Conservation (phyloP, 2,329 filamentous ascomycete genomes). For the Fusarium neocosmosporiellum region DNA sequence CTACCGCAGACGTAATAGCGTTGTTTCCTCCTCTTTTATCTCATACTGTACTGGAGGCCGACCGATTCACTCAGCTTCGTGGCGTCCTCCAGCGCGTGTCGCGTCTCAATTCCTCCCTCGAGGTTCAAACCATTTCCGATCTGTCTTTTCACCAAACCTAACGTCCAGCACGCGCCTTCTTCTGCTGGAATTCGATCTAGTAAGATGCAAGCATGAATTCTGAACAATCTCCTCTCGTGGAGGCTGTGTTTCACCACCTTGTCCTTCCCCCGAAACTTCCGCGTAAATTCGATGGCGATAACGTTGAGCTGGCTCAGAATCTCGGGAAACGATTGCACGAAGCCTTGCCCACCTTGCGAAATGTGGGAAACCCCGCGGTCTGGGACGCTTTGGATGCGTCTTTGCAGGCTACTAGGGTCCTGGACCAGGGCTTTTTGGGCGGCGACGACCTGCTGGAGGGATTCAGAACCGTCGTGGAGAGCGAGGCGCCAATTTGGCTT, state of each 20-base stretch:
- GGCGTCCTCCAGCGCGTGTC: neutral
- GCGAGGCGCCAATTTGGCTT: constrained; percentile 13
- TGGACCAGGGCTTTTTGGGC: constrained; percentile 8
- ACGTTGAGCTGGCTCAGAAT: neutral
- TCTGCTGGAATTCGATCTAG: neutral
- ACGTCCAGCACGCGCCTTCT: neutral
- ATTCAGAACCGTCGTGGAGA: neutral
- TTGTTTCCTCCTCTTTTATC: neutral
- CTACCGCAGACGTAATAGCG: neutral
- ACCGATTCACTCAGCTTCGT: neutral
- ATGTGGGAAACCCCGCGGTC: neutral
- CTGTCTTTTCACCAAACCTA: neutral
- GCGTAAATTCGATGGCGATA: neutral
- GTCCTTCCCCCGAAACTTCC: constrained; percentile 40
- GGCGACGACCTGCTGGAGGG: neutral
- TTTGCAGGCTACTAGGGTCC: neutral
- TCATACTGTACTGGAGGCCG: neutral
- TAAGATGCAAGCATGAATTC: neutral
- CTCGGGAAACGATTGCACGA: constrained; percentile 19
- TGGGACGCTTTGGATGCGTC: constrained; percentile 9
- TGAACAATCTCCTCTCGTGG: neutral
- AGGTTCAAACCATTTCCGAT: neutral
- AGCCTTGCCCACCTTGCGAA: constrained; percentile 4
- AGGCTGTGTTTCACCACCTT: constrained; percentile 35
- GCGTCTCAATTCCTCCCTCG: neutral